Evolutionary conservation across 208 protist species (phyloP), one percentile per base, ranked within the genome.

Genomic region (Acanthamoeba triangularis): DNA sequence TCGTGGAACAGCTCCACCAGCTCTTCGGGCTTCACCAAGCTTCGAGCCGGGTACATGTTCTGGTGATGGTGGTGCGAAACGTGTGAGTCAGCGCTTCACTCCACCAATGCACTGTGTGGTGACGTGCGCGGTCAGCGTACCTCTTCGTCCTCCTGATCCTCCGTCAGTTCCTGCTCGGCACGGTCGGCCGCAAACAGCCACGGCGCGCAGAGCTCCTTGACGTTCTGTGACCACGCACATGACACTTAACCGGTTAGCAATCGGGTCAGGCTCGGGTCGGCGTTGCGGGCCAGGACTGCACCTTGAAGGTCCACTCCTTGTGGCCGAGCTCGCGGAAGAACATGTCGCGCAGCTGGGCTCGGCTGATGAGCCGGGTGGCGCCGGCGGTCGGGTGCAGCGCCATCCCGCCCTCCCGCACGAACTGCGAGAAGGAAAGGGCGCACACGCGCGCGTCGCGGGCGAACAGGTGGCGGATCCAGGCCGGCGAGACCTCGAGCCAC

Each of bases 21-120:
- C 72, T 80, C 72, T 30, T 80, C 72, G 6, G 72, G 72, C 72
- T 33, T 23, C 13, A 80, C 30, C 72, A 80, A 30, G 72, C 72
- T 80, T 3, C 72, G 72, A 14, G 0, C 72, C 41, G 72, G 7
- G 72, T 80, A 80, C 11, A n/a, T 30, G 20, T 33, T 33, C 72
- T 80, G 33, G 2, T 18, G 54, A 8, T 59, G 3, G 20, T 5
- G 54, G 8, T 16, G 65, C 7, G 2, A 33, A 3, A 37, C 20
- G 11, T 74, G 67, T 76, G 67, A 35, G n/a, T n/a, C n/a, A n/a
- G n/a, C n/a, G n/a, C n/a, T n/a, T n/a, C n/a, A n/a, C n/a, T n/a
- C n/a, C n/a, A n/a, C n/a, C n/a, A n/a, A n/a, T n/a, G n/a, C n/a
- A n/a, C n/a, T n/a, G n/a, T n/a, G n/a, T n/a, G n/a, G n/a, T n/a